phyloP scores from a whole-genome alignment of 129 eudicot genomes.

The Arctium lappa region DNA sequence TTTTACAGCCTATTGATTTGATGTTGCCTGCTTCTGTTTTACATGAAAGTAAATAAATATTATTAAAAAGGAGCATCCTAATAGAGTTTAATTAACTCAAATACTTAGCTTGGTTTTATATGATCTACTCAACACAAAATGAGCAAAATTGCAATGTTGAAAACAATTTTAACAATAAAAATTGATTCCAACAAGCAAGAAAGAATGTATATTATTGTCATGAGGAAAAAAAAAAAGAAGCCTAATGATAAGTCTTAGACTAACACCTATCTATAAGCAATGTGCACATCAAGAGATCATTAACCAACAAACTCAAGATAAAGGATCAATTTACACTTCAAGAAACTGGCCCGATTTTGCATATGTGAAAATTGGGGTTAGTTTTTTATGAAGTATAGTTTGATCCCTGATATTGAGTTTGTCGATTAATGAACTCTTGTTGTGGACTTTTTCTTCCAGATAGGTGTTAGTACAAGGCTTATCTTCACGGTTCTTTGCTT shows the following conservation, averaged over 20 bases:
- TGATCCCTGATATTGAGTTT: neutral
- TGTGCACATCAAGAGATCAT: conserved; percentile 1
- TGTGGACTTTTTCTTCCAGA: conserved; percentile 11
- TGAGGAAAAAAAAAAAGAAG: conserved; percentile 12
- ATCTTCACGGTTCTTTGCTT: conserved; percentile 37
- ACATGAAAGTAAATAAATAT: no score
- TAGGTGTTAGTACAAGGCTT: conserved; percentile 36
- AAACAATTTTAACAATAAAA: no score
- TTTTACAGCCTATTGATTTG: no score
- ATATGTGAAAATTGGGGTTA: neutral
- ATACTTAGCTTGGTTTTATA: no score
- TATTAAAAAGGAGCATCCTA: no score
- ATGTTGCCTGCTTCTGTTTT: no score
- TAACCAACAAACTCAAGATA: neutral
- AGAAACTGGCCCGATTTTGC: neutral
- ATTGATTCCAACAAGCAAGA: neutral
- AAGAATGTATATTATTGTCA: neutral
- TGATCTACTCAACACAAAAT: no score
- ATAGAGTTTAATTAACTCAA: no score
- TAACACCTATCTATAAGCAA: conserved; percentile 28
- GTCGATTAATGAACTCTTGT: neutral
- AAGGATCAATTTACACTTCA: no score
- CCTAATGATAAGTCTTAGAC: conserved; percentile 36
- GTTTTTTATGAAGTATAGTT: neutral
- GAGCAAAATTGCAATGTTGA: no score